These are phyloP conservation scores for Cymbopogon flexuosus DNA, from an alignment of 202 grass and related monocot genomes.

Conservation along the genomic window DNA sequence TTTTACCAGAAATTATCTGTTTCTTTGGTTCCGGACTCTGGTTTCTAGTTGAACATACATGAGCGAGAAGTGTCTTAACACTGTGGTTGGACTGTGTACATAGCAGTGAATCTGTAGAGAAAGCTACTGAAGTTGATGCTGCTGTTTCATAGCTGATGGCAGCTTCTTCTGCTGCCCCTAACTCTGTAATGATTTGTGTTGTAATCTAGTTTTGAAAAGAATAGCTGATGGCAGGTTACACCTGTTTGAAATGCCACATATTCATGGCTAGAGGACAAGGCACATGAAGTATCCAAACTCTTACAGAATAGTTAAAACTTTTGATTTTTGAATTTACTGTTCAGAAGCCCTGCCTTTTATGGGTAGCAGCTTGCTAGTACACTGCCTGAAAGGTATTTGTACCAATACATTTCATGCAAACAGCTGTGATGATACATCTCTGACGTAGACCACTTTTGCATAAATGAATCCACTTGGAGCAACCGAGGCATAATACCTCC, in stretches of 20 bases:
- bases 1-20: slow-evolving; percentile 24
- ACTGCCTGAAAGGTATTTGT: not conserved
- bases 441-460: slow-evolving; percentile 18
- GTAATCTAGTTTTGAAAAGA: not conserved
- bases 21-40: not conserved
- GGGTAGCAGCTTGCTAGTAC: not conserved
- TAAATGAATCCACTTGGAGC: slow-evolving; percentile 16
- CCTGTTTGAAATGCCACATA: slow-evolving; percentile 21
- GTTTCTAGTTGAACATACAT: slow-evolving; percentile 9
- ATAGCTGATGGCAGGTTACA: not conserved
- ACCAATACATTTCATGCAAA: slow-evolving; percentile 19
- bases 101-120: slow-evolving; percentile 5
- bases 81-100: slow-evolving; percentile 3
- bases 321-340: not conserved
- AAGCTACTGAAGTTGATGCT: slow-evolving; percentile 9
- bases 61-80: slow-evolving; percentile 14
- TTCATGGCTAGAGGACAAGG: not conserved
- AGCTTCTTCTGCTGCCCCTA: not conserved
- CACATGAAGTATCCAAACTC: slow-evolving; percentile 9
- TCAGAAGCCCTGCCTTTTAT: slow-evolving; percentile 30
- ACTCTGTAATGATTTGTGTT: not conserved
- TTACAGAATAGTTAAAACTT: slow-evolving; percentile 14
- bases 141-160: slow-evolving; percentile 17
- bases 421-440: slow-evolving; percentile 2
- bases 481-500: not conserved